phyloP scores from a whole-genome alignment of 2,329 filamentous ascomycete genomes.

The Basipetospora chlamydospora region DNA sequence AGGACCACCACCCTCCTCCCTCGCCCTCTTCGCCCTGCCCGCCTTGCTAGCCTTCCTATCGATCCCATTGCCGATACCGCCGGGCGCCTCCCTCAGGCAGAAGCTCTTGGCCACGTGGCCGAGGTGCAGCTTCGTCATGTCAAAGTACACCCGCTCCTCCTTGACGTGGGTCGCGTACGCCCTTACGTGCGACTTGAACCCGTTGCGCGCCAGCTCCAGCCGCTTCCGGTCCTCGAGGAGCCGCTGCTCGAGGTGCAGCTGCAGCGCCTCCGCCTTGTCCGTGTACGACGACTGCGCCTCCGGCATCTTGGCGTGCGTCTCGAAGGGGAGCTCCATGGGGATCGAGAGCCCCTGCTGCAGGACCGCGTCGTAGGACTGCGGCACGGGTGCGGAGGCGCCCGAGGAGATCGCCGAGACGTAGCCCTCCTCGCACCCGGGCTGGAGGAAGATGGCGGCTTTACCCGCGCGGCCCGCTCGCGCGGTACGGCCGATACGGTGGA shows the following conservation, averaged over 20 bases:
- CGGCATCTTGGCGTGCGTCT: constrained; percentile 40
- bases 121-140: constrained; percentile 80
- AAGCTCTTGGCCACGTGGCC: constrained; percentile 93
- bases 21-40: constrained; percentile 13
- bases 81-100: constrained; percentile 74
- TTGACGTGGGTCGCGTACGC: constrained; percentile 91
- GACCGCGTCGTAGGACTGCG: constrained; percentile 37
- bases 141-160: constrained; percentile 73
- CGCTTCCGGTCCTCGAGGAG: constrained; percentile 47
- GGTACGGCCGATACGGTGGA: constrained; percentile 88
- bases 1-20: constrained; percentile 7
- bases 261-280: constrained; percentile 39
- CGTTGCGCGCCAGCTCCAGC: constrained; percentile 68
- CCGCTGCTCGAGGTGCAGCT: constrained; percentile 45
- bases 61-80: constrained; percentile 55
- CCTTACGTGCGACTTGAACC: constrained; percentile 81
- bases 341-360: constrained; percentile 52
- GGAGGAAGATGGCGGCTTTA: constrained; percentile 75
- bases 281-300: constrained; percentile 30
- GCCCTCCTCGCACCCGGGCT: constrained; percentile 81
- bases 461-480: constrained; percentile 83
- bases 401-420: constrained; percentile 61
- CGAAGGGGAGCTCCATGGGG: constrained; percentile 51
- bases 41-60: constrained; percentile 26
- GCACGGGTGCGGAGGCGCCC: constrained; percentile 27